phyloP scores from a whole-genome alignment of 2,329 filamentous ascomycete species.

The Fusarium domesticum region DNA sequence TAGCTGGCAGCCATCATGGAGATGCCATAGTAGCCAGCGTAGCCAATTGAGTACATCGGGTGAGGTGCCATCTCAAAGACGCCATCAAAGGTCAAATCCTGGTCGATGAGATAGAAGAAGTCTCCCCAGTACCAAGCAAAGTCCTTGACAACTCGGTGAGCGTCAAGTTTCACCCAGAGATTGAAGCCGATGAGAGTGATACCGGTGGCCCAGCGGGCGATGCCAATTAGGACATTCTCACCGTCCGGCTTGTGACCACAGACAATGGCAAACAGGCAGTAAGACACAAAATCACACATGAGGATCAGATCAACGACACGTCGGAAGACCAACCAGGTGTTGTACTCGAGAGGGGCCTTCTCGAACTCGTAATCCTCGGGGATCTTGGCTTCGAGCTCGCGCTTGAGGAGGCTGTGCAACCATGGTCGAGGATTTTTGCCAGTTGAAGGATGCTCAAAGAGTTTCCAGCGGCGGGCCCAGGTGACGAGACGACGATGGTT shows the following conservation, averaged over 20 bases:
- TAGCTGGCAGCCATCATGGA: constrained; percentile 98
- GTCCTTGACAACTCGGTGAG: constrained; percentile 96
- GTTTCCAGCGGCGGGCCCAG: constrained; percentile 80
- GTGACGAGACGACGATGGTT: constrained; percentile 79
- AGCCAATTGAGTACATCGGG: constrained; percentile 98
- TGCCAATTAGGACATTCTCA: constrained; percentile 67
- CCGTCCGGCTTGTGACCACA: constrained; percentile 72
- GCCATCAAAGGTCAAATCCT: constrained; percentile 95
- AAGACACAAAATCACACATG: constrained; percentile 98
- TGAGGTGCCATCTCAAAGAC: constrained; percentile 99
- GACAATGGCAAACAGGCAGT: constrained; percentile 91
- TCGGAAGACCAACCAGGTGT: constrained; percentile 96
- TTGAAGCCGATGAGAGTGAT: constrained; percentile 85
- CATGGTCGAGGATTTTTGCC: constrained; percentile 79
- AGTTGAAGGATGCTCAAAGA: constrained; percentile 81
- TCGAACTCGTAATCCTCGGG: constrained; percentile 91
- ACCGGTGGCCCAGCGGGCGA: constrained; percentile 75
- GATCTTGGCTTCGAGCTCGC: constrained; percentile 92
- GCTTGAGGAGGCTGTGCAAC: constrained; percentile 80
- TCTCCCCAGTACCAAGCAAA: constrained; percentile 99
- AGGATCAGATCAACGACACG: constrained; percentile 93
- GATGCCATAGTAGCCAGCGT: constrained; percentile 96
- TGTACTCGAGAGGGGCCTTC: constrained; percentile 92
- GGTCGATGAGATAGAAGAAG: constrained; percentile 98
- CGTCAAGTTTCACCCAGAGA: constrained; percentile 97